A percentile compares a stretch with the other conserved stretches of the same genome.
Evolutionary conservation across 352 stramenopile genomes (phyloP).

Genomic region (Globisporangium takayamanum): DNA sequence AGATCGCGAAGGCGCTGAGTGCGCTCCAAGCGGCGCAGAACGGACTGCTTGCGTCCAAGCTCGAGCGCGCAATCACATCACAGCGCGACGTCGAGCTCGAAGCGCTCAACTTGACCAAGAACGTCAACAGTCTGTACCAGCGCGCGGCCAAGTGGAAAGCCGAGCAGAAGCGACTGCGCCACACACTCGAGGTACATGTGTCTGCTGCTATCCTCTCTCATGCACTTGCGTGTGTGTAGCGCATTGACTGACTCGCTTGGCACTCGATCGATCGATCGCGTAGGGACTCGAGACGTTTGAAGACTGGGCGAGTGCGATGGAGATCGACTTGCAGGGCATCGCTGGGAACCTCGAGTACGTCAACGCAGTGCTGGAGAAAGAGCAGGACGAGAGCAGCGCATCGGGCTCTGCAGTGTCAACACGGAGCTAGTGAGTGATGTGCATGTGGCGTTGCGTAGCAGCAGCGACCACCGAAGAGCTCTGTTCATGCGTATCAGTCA

Average conservation of each 20-base stretch:
- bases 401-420: too few species aligned
- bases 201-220: not conserved
- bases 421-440: too few species aligned
- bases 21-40: constrained; percentile 35
- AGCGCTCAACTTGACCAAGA: constrained; percentile 51
- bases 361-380: constrained; percentile 53
- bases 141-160: constrained; percentile 58
- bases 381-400: constrained; percentile 15
- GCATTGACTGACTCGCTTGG: not conserved
- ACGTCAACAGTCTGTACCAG: constrained; percentile 50
- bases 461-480: not conserved
- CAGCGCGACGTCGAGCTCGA: constrained; percentile 58
- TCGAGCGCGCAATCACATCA: constrained; percentile 42
- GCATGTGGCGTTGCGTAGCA: not conserved
- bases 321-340: constrained; percentile 44
- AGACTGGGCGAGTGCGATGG: constrained; percentile 38
- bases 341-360: constrained; percentile 69
- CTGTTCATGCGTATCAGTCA: too few species aligned
- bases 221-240: too few species aligned
- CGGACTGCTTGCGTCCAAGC: constrained; percentile 30
- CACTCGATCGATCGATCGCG: not conserved
- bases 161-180: constrained; percentile 52
- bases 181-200: constrained; percentile 26
- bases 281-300: constrained; percentile 49
- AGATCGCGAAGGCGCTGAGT: constrained; percentile 30